These are phyloP conservation scores for Gnetum montanum DNA, from an alignment of 75 land plant species.

Conservation along the genomic window DNA sequence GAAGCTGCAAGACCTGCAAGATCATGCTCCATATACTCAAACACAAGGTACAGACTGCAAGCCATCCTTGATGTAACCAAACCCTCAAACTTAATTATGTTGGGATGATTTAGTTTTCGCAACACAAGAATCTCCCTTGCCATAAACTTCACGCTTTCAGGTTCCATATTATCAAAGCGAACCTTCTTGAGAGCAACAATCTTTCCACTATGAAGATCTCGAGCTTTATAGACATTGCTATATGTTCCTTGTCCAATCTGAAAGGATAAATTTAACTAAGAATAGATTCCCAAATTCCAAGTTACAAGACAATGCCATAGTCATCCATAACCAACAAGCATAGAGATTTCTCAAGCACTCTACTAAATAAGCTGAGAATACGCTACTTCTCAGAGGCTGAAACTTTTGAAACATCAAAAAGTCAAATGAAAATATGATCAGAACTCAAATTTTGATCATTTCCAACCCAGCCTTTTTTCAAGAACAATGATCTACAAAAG, in stretches of 20 bases:
- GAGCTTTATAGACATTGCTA: constrained; percentile 86
- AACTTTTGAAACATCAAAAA: too few species aligned
- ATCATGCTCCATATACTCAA: constrained; percentile 88
- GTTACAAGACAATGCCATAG: neutral
- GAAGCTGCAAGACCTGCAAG: constrained; percentile 65
- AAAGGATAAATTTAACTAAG: neutral
- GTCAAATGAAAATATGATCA: too few species aligned
- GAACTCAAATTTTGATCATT: too few species aligned
- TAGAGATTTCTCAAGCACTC: too few species aligned
- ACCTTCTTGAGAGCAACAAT: constrained; percentile 87
- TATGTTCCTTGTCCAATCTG: constrained; percentile 93
- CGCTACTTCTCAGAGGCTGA: too few species aligned
- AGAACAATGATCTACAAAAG: too few species aligned
- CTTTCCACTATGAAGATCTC: constrained; percentile 51
- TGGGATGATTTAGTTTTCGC: constrained; percentile 80
- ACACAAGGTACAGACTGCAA: constrained; percentile 64
- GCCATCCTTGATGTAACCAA: constrained; percentile 82
- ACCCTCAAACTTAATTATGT: constrained; percentile 80
- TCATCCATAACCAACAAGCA: neutral
- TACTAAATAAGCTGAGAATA: too few species aligned
- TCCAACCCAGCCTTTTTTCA: too few species aligned
- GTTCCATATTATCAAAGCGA: constrained; percentile 77
- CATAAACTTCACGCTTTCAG: constrained; percentile 91
- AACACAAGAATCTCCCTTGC: constrained; percentile 78
- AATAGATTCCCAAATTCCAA: neutral